Base-by-base conservation (phyloP, 2,329 filamentous ascomycete species). In the Trichoderma semiorbis region DNA sequence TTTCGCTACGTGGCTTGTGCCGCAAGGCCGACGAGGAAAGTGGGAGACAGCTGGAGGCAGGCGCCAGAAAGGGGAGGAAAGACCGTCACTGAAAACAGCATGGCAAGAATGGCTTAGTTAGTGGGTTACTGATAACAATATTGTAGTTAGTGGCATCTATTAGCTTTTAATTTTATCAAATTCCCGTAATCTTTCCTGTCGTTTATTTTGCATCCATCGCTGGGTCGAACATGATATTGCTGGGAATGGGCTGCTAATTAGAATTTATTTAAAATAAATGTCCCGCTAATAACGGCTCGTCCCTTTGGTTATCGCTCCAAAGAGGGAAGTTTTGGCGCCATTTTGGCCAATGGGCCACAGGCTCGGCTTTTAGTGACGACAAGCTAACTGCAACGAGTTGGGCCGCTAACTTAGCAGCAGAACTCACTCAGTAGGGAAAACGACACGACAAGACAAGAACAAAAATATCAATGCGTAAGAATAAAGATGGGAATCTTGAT, bases 221-320 rank as follows among this genome's bases (percentile, higher is more conserved):
- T 7, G 10, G 0, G 57, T 34, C 28, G 7, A 24, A 21, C 5
- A 5, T n/a, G 10, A 11, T 34, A 4, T 14, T 21, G 18, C 30
- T n/a, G 55, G 16, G 3, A 32, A n/a, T 58, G 18, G 8, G 18
- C n/a, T 30, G 11, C 26, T 11, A 14, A n/a, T 5, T 21, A 10
- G 18, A 32, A 60, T 7, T 34, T 39, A 21, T 34, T 26, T 43
- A 10, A 21, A 58, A 58, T 43, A 67, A 67, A 58, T 43, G 34
- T 12, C 34, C 53, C 64, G 32, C 64, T 67, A 67, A 43, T 43
- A 39, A 58, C 64, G 64, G 58, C 66, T 69, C 66, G 66, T 62
- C 66, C 57, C 66, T 53, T 69, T 26, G n/a, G n/a, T 50, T 14
- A 11, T 62, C 36, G n/a, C 66, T 69, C 57, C 36, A 53, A 50